phyloP scores from a whole-genome alignment of 805 yeast genomes.

The Sugiyamaella chiloensis region DNA sequence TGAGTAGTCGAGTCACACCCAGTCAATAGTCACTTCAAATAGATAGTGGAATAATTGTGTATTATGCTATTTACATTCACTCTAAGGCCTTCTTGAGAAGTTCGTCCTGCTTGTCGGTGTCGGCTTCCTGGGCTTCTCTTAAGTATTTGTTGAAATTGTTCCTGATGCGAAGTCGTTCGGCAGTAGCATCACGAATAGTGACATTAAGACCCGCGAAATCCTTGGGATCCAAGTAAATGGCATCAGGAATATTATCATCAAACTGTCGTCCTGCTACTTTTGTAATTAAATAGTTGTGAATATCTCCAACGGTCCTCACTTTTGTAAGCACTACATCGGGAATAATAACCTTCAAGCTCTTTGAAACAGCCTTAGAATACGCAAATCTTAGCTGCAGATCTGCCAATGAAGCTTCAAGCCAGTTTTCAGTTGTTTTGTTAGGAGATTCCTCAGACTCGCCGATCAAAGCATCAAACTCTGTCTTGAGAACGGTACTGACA shows the following conservation, averaged over 20 bases:
- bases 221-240: conserved; percentile 55
- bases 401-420: conserved; percentile 27
- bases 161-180: conserved; percentile 45
- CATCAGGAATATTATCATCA: conserved; percentile 72
- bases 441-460: not conserved
- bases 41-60: not conserved
- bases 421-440: too few relatives aligned
- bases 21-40: not conserved
- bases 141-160: conserved; percentile 46
- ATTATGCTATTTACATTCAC: conserved; percentile 8
- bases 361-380: conserved; percentile 47
- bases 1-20: not conserved
- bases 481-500: conserved; percentile 13
- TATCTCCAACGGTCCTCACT: conserved; percentile 39
- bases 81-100: conserved; percentile 29
- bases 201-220: conserved; percentile 57
- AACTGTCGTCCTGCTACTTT: conserved; percentile 42
- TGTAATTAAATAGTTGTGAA: conserved; percentile 38
- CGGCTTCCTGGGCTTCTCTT: conserved; percentile 42
- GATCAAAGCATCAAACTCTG: not conserved
- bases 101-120: conserved; percentile 27
- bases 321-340: conserved; percentile 50
- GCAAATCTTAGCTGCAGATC: conserved; percentile 51
- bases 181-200: conserved; percentile 45
- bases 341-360: conserved; percentile 48